Percentiles rank a stretch among this genome's conserved stretches.
These are phyloP conservation scores for Rosa persica DNA, from an alignment of 306 rosid genomes.

Conservation along the genomic window DNA sequence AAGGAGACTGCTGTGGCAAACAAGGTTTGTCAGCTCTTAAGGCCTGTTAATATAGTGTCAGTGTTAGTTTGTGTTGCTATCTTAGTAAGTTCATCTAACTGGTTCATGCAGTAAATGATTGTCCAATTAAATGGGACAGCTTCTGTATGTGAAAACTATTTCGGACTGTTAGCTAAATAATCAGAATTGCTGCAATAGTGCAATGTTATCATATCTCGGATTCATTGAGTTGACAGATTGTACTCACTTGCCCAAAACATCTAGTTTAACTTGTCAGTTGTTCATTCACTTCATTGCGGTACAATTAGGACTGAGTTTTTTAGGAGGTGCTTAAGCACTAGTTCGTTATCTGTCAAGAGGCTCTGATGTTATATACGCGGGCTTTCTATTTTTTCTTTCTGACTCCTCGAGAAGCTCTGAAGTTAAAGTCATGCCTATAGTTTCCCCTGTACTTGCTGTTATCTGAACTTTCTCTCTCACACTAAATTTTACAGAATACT, in stretches of 20 bases:
- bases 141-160: background rate
- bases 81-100: background rate
- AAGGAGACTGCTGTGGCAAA: conserved; percentile 94
- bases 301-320: background rate
- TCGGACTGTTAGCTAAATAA: background rate
- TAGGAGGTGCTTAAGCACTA: background rate
- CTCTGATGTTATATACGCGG: too few species aligned
- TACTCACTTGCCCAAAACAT: background rate
- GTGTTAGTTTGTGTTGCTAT: background rate
- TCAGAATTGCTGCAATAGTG: background rate
- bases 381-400: background rate
- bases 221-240: too few species aligned
- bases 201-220: background rate
- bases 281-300: background rate
- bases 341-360: background rate
- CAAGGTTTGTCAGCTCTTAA: conserved; percentile 54
- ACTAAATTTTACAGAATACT: background rate
- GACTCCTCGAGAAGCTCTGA: background rate
- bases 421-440: background rate
- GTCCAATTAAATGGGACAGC: background rate
- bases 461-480: background rate
- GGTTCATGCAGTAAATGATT: background rate
- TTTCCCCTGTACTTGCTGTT: background rate
- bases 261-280: background rate
- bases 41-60: conserved; percentile 9